Percentiles rank a stretch among this genome's conserved stretches.
phyloP scores from a whole-genome alignment of 805 yeast genomes.

The Wickerhamiella kurtzmanii region DNA sequence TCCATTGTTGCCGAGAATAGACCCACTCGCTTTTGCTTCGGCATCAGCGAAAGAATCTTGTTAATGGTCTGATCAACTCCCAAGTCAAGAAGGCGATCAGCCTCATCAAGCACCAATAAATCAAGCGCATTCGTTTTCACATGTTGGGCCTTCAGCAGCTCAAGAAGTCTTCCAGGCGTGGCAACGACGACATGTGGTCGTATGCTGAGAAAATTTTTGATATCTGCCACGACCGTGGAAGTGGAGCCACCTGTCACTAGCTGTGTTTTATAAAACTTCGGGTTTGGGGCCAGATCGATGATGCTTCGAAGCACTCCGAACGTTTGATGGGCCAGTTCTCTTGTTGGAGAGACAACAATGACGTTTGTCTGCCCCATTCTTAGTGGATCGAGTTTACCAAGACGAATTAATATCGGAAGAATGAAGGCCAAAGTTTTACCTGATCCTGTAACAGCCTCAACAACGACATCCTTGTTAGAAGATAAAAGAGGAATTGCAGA shows the following conservation, averaged over 20 bases:
- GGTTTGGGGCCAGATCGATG: conserved; percentile 32
- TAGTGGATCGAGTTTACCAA: conserved; percentile 23
- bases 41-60: conserved; percentile 52
- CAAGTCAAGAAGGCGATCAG: conserved; percentile 72
- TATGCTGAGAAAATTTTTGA: conserved; percentile 38
- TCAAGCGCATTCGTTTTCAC: conserved; percentile 56
- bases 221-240: conserved; percentile 44
- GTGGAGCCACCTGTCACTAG: conserved; percentile 30
- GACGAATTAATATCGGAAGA: conserved; percentile 45
- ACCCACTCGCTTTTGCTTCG: conserved; percentile 88
- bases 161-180: conserved; percentile 82
- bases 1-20: conserved; percentile 86
- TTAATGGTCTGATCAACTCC: conserved; percentile 61
- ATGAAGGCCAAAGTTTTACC: conserved; percentile 94
- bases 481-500: conserved; percentile 76
- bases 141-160: conserved; percentile 44
- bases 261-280: conserved; percentile 22
- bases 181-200: conserved; percentile 72
- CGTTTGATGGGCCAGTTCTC: conserved; percentile 43
- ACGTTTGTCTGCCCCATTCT: conserved; percentile 54
- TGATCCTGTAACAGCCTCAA: conserved; percentile 94
- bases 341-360: conserved; percentile 57
- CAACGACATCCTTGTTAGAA: conserved; percentile 85
- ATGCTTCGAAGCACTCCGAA: conserved; percentile 49
- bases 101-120: conserved; percentile 76